Evolutionary conservation across 1,284 basidiomycete genomes (phyloP).

Genomic region (Cutaneotrichosporon cutaneum): DNA sequence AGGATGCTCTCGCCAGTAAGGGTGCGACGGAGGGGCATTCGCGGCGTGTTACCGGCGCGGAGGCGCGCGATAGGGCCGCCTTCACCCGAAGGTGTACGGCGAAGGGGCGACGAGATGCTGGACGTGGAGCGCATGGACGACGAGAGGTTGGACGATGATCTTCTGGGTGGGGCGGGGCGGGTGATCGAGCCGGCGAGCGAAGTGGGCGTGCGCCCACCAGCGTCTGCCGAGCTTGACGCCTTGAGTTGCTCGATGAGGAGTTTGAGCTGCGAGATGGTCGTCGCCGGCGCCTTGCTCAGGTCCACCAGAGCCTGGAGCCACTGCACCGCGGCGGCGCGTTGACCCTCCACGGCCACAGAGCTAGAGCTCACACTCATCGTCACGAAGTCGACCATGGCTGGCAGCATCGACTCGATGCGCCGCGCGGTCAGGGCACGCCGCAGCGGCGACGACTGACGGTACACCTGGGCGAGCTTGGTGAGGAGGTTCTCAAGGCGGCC

Average conservation of each 20-base stretch:
- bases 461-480: slow-evolving; percentile 32
- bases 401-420: slow-evolving; percentile 46
- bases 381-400: slow-evolving; percentile 47
- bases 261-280: slow-evolving; percentile 38
- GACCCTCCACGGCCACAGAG: slow-evolving; percentile 26
- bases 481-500: slow-evolving; percentile 36
- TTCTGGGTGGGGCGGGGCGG: neutral
- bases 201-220: neutral
- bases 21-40: slow-evolving; percentile 41
- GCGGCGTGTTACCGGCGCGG: neutral
- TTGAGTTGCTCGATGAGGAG: slow-evolving; percentile 45
- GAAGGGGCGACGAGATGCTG: neutral
- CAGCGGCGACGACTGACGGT: slow-evolving; percentile 36
- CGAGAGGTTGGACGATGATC: neutral
- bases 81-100: neutral
- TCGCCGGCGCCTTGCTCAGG: slow-evolving; percentile 36
- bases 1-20: slow-evolving; percentile 48
- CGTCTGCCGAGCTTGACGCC: slow-evolving; percentile 1
- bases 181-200: slow-evolving; percentile 1
- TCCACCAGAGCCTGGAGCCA: slow-evolving; percentile 37
- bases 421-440: slow-evolving; percentile 36
- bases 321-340: slow-evolving; percentile 32
- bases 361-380: slow-evolving; percentile 36
- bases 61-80: slow-evolving; percentile 4
- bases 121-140: neutral